Conservation (phyloP, 164 flowering plant species). For the Vitis riparia region DNA sequence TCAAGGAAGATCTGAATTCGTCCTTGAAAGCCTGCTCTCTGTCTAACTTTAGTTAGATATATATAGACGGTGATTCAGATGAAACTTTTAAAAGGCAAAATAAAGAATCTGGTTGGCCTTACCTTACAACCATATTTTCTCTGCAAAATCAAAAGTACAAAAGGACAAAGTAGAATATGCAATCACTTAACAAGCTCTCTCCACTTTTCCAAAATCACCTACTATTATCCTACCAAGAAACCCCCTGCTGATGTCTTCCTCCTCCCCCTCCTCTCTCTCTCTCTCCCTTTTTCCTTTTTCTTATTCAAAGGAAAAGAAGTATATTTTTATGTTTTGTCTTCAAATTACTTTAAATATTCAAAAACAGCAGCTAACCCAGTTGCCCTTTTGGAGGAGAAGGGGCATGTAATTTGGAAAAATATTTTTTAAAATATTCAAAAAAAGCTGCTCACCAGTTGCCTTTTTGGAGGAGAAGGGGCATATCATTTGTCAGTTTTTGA, state of each 20-base stretch:
- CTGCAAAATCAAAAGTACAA: slow-evolving; percentile 23
- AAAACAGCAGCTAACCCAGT: too few species aligned
- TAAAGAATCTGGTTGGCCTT: slow-evolving; percentile 4
- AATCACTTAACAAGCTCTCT: slow-evolving; percentile 26
- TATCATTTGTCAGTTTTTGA: neutral
- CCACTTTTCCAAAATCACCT: slow-evolving; percentile 47
- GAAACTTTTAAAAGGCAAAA: slow-evolving; percentile 11
- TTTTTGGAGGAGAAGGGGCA: slow-evolving; percentile 1
- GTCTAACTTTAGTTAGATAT: slow-evolving; percentile 13
- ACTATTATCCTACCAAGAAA: slow-evolving; percentile 38
- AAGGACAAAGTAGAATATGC: slow-evolving; percentile 24
- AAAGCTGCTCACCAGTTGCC: slow-evolving; percentile 10
- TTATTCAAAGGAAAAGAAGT: too few species aligned
- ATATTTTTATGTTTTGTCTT: neutral
- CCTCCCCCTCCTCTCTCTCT: slow-evolving; percentile 9
- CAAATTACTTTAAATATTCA: neutral
- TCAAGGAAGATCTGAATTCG: slow-evolving; percentile 28
- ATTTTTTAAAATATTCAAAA: neutral
- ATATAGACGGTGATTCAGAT: slow-evolving; percentile 1
- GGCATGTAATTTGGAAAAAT: too few species aligned
- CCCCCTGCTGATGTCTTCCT: slow-evolving; percentile 29
- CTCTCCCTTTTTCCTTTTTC: neutral
- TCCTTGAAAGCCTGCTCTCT: slow-evolving; percentile 17
- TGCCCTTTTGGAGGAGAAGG: too few species aligned
- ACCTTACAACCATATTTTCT: neutral